phyloP scores from a whole-genome alignment of 2,329 filamentous ascomycete genomes.

The Venturia pyrina region DNA sequence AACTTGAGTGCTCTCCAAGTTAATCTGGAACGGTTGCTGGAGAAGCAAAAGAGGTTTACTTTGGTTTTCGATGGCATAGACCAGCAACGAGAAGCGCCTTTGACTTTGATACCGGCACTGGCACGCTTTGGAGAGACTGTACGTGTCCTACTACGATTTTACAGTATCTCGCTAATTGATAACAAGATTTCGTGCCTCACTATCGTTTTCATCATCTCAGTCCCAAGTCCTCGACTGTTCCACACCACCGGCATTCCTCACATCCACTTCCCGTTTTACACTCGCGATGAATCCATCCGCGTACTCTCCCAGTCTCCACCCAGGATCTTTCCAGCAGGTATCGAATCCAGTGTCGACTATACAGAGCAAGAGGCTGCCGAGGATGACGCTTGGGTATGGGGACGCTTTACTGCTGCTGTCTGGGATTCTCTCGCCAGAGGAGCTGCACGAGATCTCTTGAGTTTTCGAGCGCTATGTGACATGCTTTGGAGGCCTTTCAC shows the following conservation, averaged over 20 bases:
- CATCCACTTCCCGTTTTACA: slow-evolving; percentile 76
- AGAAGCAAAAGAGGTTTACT: slow-evolving; percentile 64
- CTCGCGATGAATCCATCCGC: slow-evolving; percentile 64
- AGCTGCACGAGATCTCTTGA: slow-evolving; percentile 67
- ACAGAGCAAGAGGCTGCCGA: slow-evolving; percentile 37
- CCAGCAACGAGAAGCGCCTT: slow-evolving; percentile 66
- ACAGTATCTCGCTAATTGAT: neutral
- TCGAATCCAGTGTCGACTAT: slow-evolving; percentile 41
- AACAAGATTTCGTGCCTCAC: slow-evolving; percentile 66
- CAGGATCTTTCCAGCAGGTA: slow-evolving; percentile 33
- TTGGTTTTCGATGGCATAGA: slow-evolving; percentile 85
- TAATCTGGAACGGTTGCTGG: neutral
- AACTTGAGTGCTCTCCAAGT: slow-evolving; percentile 9
- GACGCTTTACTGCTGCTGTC: slow-evolving; percentile 70
- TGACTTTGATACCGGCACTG: slow-evolving; percentile 70
- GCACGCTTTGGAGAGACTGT: slow-evolving; percentile 74
- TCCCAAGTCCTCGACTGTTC: slow-evolving; percentile 59
- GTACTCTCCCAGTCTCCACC: slow-evolving; percentile 56
- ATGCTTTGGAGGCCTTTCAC: slow-evolving; percentile 81
- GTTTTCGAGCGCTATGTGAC: slow-evolving; percentile 59
- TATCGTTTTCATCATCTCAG: slow-evolving; percentile 65
- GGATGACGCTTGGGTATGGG: slow-evolving; percentile 62
- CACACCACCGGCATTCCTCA: slow-evolving; percentile 62
- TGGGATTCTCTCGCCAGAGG: slow-evolving; percentile 80
- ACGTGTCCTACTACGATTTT: slow-evolving; percentile 22